Conservation (phyloP, 75 land plant species). For the Pseudotsuga menziesii region DNA sequence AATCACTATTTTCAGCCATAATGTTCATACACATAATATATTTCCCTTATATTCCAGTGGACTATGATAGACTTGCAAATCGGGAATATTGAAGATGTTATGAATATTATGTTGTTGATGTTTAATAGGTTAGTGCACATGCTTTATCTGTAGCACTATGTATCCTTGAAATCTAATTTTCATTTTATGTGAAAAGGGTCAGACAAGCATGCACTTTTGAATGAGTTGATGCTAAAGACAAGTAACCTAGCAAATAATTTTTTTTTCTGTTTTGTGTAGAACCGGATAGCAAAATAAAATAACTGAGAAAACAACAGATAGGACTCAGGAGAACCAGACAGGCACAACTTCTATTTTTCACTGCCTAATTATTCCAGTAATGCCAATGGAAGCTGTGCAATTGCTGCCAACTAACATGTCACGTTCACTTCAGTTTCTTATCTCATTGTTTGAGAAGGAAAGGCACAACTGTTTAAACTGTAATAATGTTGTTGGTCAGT, state of each 20-base stretch:
- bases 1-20: not conserved
- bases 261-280: constrained; percentile 1
- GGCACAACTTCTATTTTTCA: not conserved
- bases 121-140: not conserved
- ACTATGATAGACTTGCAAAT: not conserved
- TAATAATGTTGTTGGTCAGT: constrained; percentile 13
- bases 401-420: constrained; percentile 2
- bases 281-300: not conserved
- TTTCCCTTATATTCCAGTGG: not conserved
- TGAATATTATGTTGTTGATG: not conserved
- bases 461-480: constrained; percentile 12
- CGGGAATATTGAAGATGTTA: not conserved
- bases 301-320: not conserved
- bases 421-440: constrained; percentile 1
- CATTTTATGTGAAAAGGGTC: not conserved
- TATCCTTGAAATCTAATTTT: not conserved
- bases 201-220: not conserved
- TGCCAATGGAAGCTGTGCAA: constrained; percentile 4
- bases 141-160: not conserved
- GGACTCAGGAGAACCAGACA: not conserved
- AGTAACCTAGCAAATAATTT: not conserved
- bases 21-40: not conserved
- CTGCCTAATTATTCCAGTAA: not conserved
- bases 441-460: constrained; percentile 11
- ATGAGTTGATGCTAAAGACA: not conserved